A percentile compares a stretch with the other conserved stretches of the same genome.
Evolutionary conservation across 106 monocot species (phyloP).

Genomic region (Chionographis japonica): DNA sequence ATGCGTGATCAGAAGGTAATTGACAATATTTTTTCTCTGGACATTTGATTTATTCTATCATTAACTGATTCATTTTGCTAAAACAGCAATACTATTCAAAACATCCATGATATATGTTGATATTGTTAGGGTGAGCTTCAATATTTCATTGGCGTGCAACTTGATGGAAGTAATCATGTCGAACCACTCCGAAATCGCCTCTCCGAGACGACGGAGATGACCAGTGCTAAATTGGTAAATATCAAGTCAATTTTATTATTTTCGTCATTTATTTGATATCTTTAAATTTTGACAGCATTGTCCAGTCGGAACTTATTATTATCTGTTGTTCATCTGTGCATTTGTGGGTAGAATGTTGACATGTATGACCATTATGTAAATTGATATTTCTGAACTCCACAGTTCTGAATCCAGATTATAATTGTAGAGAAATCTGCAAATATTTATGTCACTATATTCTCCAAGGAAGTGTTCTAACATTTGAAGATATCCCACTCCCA

Average conservation of each 20-base stretch:
- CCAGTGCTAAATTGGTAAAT: conserved; percentile 57
- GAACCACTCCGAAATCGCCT: conserved; percentile 89
- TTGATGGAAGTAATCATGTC: conserved; percentile 95
- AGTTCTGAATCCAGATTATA: too few species aligned
- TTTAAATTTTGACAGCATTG: background rate
- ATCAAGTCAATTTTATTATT: background rate
- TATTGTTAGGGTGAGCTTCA: conserved; percentile 84
- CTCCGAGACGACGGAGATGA: conserved; percentile 52
- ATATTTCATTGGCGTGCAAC: conserved; percentile 98
- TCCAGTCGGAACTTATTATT: background rate
- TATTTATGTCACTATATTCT: too few species aligned
- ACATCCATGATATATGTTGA: background rate
- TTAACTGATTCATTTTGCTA: background rate
- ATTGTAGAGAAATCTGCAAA: too few species aligned
- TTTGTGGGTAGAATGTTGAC: background rate
- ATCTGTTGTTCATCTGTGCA: too few species aligned
- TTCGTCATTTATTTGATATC: background rate
- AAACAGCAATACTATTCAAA: background rate
- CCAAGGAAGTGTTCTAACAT: too few species aligned
- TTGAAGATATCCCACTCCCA: too few species aligned
- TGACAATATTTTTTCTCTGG: background rate
- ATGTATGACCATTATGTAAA: background rate
- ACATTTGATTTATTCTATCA: too few species aligned
- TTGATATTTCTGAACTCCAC: too few species aligned
- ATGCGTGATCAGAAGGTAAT: conserved; percentile 94